A percentile compares a stretch with the other conserved stretches of the same genome.
These are phyloP conservation scores for Aspergillus melleus DNA, from an alignment of 2,329 filamentous ascomycete species.

Conservation along the genomic window DNA sequence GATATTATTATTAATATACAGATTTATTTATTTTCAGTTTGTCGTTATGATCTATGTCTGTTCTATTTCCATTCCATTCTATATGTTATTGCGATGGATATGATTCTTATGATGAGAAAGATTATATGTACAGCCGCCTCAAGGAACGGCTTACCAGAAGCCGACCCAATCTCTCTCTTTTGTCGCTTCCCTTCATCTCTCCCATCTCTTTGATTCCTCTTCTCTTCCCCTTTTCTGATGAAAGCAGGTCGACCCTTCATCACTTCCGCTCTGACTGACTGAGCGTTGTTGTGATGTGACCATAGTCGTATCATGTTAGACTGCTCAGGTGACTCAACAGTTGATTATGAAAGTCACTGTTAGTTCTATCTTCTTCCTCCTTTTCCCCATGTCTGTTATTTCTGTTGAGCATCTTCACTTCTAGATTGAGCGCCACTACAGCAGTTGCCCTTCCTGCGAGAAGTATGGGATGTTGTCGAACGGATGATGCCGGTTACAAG, in stretches of 20 bases:
- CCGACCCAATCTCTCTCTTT: too few relatives aligned
- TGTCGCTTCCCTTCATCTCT: too few relatives aligned
- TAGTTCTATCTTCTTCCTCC: slow-evolving; percentile 1
- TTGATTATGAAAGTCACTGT: neutral
- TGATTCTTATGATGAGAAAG: too few relatives aligned
- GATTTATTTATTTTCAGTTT: too few relatives aligned
- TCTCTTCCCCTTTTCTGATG: too few relatives aligned
- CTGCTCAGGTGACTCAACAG: neutral
- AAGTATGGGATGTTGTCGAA: neutral
- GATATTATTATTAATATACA: too few relatives aligned
- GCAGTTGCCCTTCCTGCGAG: neutral
- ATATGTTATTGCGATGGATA: too few relatives aligned
- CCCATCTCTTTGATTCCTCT: too few relatives aligned
- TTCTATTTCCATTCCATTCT: too few relatives aligned
- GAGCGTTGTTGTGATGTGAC: neutral
- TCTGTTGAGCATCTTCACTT: neutral
- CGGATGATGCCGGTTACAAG: neutral
- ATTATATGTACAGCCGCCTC: too few relatives aligned
- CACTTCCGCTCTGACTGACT: neutral
- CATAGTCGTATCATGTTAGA: neutral
- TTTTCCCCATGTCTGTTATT: neutral
- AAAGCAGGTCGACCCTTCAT: neutral
- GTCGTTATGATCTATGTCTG: too few relatives aligned
- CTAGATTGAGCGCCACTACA: slow-evolving; percentile 1
- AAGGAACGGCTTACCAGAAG: too few relatives aligned